Percentiles rank a stretch among this genome's conserved stretches.
phyloP scores from a whole-genome alignment of 306 rosid genomes.

The Abrus pulchellus region DNA sequence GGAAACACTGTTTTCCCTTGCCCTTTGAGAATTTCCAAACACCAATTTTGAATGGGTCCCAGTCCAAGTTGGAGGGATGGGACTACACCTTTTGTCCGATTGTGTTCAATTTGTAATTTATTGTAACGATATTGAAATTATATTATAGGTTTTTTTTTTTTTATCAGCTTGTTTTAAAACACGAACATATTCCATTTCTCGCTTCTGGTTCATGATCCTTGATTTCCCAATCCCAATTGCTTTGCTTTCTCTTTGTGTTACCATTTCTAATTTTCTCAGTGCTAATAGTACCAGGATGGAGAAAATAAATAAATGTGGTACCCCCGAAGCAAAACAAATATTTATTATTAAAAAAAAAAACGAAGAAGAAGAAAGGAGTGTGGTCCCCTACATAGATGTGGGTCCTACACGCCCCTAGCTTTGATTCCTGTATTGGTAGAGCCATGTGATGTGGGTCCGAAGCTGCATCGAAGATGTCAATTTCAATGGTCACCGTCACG shows the following conservation, averaged over 20 bases:
- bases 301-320: constrained; percentile 31
- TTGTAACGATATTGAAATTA: background rate
- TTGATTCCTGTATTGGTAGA: constrained; percentile 55
- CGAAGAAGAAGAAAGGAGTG: background rate
- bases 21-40: constrained; percentile 24
- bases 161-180: constrained; percentile 14
- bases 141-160: background rate
- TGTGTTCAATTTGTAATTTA: constrained; percentile 17
- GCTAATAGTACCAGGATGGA: background rate
- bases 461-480: constrained; percentile 49
- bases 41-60: constrained; percentile 1
- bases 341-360: background rate
- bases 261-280: background rate
- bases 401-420: constrained; percentile 52
- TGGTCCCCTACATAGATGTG: constrained; percentile 50
- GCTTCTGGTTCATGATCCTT: background rate
- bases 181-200: constrained; percentile 21
- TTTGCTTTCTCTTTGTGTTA: too few relatives aligned
- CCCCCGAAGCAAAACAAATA: constrained; percentile 18
- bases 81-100: constrained; percentile 5
- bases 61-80: constrained; percentile 38
- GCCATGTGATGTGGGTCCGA: constrained; percentile 80
- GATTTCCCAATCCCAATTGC: background rate
- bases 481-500: constrained; percentile 57
- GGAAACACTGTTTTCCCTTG: constrained; percentile 15